Conservation (phyloP, 2,329 filamentous ascomycete genomes). For the Colletotrichum camelliae region DNA sequence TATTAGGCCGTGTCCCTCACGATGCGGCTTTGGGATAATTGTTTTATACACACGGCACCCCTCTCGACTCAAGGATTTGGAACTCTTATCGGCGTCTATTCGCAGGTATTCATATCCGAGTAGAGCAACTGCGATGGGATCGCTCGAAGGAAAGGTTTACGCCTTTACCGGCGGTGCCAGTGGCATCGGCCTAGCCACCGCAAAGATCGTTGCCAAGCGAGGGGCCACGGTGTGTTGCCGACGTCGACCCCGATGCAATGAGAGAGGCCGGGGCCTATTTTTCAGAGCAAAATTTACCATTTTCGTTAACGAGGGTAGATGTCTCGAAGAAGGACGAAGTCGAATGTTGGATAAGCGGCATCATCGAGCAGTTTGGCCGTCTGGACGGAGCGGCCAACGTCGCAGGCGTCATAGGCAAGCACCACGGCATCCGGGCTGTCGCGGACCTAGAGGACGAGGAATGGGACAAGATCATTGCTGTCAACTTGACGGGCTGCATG, state of each 20-base stretch:
- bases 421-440: conserved; percentile 42
- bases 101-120: not conserved
- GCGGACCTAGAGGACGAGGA: conserved; percentile 49
- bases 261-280: conserved; percentile 36
- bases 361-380: conserved; percentile 54
- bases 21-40: not conserved
- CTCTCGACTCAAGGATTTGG: not conserved
- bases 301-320: conserved; percentile 46
- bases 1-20: not conserved
- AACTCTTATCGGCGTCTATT: not conserved
- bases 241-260: conserved; percentile 38
- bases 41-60: not conserved
- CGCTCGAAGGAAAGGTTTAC: conserved; percentile 35
- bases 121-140: conserved; percentile 25
- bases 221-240: conserved; percentile 42
- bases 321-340: conserved; percentile 52
- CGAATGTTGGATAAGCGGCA: conserved; percentile 53
- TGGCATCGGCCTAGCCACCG: conserved; percentile 47
- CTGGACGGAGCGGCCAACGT: conserved; percentile 62
- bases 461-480: conserved; percentile 52
- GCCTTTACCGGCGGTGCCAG: conserved; percentile 37
- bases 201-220: conserved; percentile 38
- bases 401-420: conserved; percentile 55
- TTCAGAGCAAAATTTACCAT: conserved; percentile 2
- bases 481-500: conserved; percentile 58